phyloP scores from a whole-genome alignment of 1,284 basidiomycete species.

The Sphaerobolus stellatus region DNA sequence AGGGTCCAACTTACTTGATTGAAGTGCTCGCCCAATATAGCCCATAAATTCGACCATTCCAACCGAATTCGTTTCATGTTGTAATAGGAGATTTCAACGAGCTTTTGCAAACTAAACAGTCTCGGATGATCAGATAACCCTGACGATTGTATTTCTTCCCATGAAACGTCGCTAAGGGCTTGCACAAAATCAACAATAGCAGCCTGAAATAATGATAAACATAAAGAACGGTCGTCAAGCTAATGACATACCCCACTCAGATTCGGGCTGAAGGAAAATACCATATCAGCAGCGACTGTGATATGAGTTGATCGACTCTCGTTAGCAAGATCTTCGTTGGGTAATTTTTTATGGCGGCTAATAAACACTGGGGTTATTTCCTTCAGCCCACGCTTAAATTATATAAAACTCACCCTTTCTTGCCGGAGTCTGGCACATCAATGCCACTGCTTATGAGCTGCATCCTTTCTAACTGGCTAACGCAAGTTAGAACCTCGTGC shows the following conservation, averaged over 20 bases:
- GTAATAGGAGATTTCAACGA: conserved; percentile 99
- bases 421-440: conserved; percentile 77
- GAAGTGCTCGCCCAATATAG: conserved; percentile 97
- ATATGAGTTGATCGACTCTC: conserved; percentile 98
- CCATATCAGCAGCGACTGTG: conserved; percentile 98
- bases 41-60: conserved; percentile 99
- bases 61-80: conserved; percentile 99
- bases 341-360: conserved; percentile 66
- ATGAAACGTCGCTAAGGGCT: conserved; percentile 95
- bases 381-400: not conserved
- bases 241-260: conserved; percentile 78
- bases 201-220: conserved; percentile 49
- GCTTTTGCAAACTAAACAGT: conserved; percentile 96
- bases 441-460: conserved; percentile 89
- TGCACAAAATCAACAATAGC: conserved; percentile 99
- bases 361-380: conserved; percentile 15
- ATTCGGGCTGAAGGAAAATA: conserved; percentile 94
- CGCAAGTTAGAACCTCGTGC: conserved; percentile 93
- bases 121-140: conserved; percentile 91
- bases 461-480: conserved; percentile 97
- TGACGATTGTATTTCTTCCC: conserved; percentile 99
- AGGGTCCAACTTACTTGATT: conserved; percentile 72
- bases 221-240: not conserved
- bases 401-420: conserved; percentile 60
- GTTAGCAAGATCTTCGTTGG: conserved; percentile 92